Base-by-base conservation (phyloP, 352 stramenopile genomes). In the Pythium myriotylum region DNA sequence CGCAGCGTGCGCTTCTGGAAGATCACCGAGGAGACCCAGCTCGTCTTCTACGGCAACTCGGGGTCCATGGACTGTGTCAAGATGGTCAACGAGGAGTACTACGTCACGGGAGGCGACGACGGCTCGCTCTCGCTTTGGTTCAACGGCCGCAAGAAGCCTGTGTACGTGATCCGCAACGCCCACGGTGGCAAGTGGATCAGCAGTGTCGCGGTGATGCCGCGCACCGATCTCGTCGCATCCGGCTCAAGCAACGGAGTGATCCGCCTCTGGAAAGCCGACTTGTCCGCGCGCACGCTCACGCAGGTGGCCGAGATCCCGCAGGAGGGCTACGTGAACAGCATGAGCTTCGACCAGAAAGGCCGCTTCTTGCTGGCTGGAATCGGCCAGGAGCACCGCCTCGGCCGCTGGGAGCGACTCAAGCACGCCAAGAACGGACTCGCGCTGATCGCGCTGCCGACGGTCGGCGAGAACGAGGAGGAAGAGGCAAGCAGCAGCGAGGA, bases 1-100 rank as follows among this genome's bases (percentile, higher is more conserved):
- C 84, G 90, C 19, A 97, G 90, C 65, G 86, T 98, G 52, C 92
- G 94, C 29, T 78, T 97, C 61, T 98, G 95, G 95, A 98, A 98
- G 85, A 96, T 98, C 56, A 83, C 91, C 0, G 92, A 97, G 64
- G 91, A 97, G 68, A 97, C 91, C 1, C 94, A 98, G 67, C 81
- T 98, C 47, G 91, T 98, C 47, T 97, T 98, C 39, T 94, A 95
- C 54, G 90, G 91, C 53, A 89, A 92, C 68, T 89, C 81, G 57
- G 84, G 84, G 56, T 94, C 84, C 27, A 94, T 98, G 76, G 94
- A 97, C 70, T 97, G 85, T 65, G 76, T 96, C 62, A 85, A 89
- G 54, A 97, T 97, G 88, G 63, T 97, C 62, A 95, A 80, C 32
- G 91, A 97, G 59, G 85, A 97, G 68, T 95, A 94, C 68, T 98